These are phyloP conservation scores for Nicotiana paniculata DNA, from an alignment of 257 asterid species.

Conservation along the genomic window DNA sequence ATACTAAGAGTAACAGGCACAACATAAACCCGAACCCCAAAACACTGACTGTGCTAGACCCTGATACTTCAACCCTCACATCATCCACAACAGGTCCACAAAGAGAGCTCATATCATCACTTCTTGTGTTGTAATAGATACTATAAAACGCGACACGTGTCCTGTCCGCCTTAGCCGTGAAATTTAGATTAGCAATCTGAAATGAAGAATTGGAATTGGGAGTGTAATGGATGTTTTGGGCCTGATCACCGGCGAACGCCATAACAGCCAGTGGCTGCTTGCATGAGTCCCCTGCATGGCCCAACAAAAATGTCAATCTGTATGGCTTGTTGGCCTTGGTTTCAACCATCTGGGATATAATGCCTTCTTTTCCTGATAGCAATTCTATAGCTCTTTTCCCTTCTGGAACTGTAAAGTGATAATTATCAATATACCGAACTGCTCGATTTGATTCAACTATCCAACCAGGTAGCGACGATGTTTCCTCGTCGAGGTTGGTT, in stretches of 20 bases:
- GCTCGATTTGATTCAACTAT: slow-evolving; percentile 94
- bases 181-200: slow-evolving; percentile 47
- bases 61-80: slow-evolving; percentile 54
- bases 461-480: slow-evolving; percentile 93
- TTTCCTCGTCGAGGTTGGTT: slow-evolving; percentile 80
- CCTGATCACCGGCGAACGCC: slow-evolving; percentile 83
- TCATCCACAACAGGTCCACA: slow-evolving; percentile 98
- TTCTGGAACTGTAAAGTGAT: slow-evolving; percentile 70
- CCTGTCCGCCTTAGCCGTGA: slow-evolving; percentile 79
- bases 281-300: slow-evolving; percentile 76
- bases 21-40: slow-evolving; percentile 25
- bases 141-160: slow-evolving; percentile 85
- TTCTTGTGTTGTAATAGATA: slow-evolving; percentile 83
- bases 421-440: slow-evolving; percentile 71
- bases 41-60: slow-evolving; percentile 20
- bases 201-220: slow-evolving; percentile 54
- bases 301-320: slow-evolving; percentile 54
- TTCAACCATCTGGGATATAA: slow-evolving; percentile 86
- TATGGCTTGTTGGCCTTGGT: slow-evolving; percentile 72
- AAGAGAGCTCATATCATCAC: slow-evolving; percentile 82
- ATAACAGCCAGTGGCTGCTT: slow-evolving; percentile 77
- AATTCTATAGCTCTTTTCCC: slow-evolving; percentile 84
- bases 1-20: slow-evolving; percentile 13
- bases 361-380: slow-evolving; percentile 87
- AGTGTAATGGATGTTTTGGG: slow-evolving; percentile 45